Base-by-base conservation (phyloP, 345 rosid species). In the Passiflora organensis region DNA sequence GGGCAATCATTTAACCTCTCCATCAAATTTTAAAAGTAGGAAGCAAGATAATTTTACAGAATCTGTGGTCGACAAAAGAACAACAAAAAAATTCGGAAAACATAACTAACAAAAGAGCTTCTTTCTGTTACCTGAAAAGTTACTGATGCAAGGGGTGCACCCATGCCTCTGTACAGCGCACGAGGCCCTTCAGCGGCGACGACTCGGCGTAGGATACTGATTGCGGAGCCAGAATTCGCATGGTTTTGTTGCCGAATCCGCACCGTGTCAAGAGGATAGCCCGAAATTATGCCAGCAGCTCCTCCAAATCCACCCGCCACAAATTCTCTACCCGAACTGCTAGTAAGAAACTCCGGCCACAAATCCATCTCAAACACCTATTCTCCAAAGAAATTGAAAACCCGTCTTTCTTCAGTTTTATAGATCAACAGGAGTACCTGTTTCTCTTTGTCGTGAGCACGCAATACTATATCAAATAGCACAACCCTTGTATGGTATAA, bases 221-320 rank as follows among this genome's bases (percentile, higher is more conserved):
- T 34, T 61, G 99, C 96, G 1, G 99, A 89, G n/a, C 87, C 87
- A 0, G 91, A 75, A 47, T 74, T 81, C 0, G 83, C 68, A 46
- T 69, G 78, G 58, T 93, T 95, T 52, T 93, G 99, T 55, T 76
- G 99, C 44, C 89, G 71, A 24, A 89, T 80, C 18, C 99, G 76
- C 12, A 86, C 66, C 2, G 97, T 86, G 60, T 93, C 99, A 28
- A 93, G 84, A 0, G 99, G 99, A 60, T 89, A 93, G 0, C 97
- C 99, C 3, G 96, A 77, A 63, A 93, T 32, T 9, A 93, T 80
- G 1, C 99, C 97, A n/a, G 99, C 97, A 15, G 78, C 72, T 64
- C 99, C 99, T 17, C 99, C 97, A 52, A 81, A 79, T 3, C 97
- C 99, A 32, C 97, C 97, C 10, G 91, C 99, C 43, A 39, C 43